These are phyloP conservation scores for Pichia sp. DNA, from an alignment of 1,139 yeast species.

Conservation along the genomic window DNA sequence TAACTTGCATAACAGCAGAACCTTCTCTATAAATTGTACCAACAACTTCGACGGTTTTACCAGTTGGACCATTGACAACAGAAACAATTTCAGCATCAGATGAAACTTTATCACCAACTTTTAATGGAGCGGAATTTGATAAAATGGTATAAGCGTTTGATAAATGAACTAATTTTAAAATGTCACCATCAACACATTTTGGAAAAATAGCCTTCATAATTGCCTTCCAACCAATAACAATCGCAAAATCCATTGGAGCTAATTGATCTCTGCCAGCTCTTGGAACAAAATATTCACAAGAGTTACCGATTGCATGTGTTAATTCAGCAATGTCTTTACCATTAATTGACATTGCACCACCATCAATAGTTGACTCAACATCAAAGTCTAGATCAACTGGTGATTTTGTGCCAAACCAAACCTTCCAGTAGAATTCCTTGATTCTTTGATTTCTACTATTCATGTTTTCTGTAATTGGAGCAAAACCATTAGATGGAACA, in stretches of 20 bases:
- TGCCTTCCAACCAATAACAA: slow-evolving; percentile 97
- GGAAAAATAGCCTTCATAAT: slow-evolving; percentile 98
- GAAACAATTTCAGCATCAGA: slow-evolving; percentile 83
- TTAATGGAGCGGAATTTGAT: slow-evolving; percentile 86
- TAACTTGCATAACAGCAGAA: slow-evolving; percentile 85
- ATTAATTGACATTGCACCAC: slow-evolving; percentile 64
- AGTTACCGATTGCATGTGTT: slow-evolving; percentile 95
- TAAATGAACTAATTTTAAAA: slow-evolving; percentile 86
- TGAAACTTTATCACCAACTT: slow-evolving; percentile 79
- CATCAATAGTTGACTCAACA: slow-evolving; percentile 61
- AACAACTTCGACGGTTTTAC: slow-evolving; percentile 92
- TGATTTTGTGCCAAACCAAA: slow-evolving; percentile 77
- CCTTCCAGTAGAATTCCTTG: slow-evolving; percentile 93
- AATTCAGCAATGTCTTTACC: slow-evolving; percentile 82
- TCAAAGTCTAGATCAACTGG: slow-evolving; percentile 53
- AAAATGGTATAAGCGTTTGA: slow-evolving; percentile 92
- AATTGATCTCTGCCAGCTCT: slow-evolving; percentile 77
- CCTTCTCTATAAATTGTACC: slow-evolving; percentile 80
- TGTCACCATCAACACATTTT: slow-evolving; percentile 89
- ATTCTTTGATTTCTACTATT: slow-evolving; percentile 88
- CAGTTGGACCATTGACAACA: slow-evolving; percentile 84
- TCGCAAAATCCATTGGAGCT: slow-evolving; percentile 99
- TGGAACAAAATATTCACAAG: slow-evolving; percentile 89
- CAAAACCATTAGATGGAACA: slow-evolving; percentile 82
- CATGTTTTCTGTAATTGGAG: slow-evolving; percentile 89